Percentiles rank a stretch among this genome's conserved stretches.
phyloP scores from a whole-genome alignment of 2,329 filamentous ascomycete species.

The Paraconiothyrium brasiliense region DNA sequence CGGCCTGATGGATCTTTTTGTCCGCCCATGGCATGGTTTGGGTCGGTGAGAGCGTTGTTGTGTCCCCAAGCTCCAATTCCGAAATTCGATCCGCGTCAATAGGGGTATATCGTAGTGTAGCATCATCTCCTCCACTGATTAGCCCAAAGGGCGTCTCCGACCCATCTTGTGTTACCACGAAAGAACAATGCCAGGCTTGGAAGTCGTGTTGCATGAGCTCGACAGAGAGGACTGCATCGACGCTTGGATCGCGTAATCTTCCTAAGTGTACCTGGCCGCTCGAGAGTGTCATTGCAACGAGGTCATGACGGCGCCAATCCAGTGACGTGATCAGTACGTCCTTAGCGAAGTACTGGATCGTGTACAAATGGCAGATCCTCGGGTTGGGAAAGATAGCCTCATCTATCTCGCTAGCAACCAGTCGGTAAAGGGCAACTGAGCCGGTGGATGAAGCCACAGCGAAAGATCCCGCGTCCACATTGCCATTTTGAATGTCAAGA shows the following conservation, averaged over 20 bases:
- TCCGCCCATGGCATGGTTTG: slow-evolving; percentile 55
- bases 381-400: slow-evolving; percentile 19
- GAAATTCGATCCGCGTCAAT: slow-evolving; percentile 21
- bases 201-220: slow-evolving; percentile 57
- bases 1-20: slow-evolving; percentile 75
- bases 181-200: slow-evolving; percentile 79
- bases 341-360: slow-evolving; percentile 62
- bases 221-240: slow-evolving; percentile 31
- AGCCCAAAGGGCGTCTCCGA: slow-evolving; percentile 51
- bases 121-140: slow-evolving; percentile 81
- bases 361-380: slow-evolving; percentile 51
- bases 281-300: slow-evolving; percentile 75
- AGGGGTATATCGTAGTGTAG: slow-evolving; percentile 61
- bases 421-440: slow-evolving; percentile 70
- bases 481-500: slow-evolving; percentile 11
- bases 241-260: slow-evolving; percentile 35
- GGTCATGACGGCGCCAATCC: slow-evolving; percentile 71
- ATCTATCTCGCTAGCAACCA: slow-evolving; percentile 35
- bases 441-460: slow-evolving; percentile 83
- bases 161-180: background rate
- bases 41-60: slow-evolving; percentile 18
- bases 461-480: slow-evolving; percentile 57
- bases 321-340: slow-evolving; percentile 75
- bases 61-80: slow-evolving; percentile 13
- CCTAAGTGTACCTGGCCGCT: slow-evolving; percentile 65